Percentiles rank a stretch among this genome's conserved stretches.
Evolutionary conservation across 257 asterid genomes (phyloP).

Genomic region (Nicotiana tabacum): DNA sequence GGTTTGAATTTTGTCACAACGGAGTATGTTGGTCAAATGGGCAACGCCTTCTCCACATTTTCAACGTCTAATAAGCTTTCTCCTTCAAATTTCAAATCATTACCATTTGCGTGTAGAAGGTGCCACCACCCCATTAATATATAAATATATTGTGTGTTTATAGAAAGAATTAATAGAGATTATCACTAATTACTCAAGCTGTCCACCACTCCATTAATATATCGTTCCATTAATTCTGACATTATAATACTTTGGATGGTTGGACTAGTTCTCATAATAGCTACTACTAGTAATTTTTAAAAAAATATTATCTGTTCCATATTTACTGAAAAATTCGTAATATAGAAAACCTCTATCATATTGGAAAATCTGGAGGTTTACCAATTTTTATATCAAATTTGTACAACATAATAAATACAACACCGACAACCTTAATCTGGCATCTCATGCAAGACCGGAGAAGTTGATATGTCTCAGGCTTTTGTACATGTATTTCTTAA

Average conservation of each 20-base stretch:
- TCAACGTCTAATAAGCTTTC: neutral
- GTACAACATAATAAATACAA: neutral
- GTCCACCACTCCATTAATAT: neutral
- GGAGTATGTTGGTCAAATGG: conserved; percentile 7
- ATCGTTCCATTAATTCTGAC: neutral
- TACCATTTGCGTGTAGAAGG: conserved; percentile 17
- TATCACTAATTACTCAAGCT: neutral
- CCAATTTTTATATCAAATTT: neutral
- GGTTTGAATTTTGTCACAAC: conserved; percentile 8
- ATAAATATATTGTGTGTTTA: neutral
- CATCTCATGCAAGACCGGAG: neutral
- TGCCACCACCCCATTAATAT: neutral
- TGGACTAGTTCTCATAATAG: neutral
- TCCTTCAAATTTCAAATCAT: conserved; percentile 16
- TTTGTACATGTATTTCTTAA: neutral
- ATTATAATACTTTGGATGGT: neutral
- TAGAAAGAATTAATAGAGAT: neutral
- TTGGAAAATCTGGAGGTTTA: neutral
- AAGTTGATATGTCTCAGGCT: conserved; percentile 6
- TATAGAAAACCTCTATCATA: neutral
- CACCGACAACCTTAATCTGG: neutral
- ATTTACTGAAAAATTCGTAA: neutral
- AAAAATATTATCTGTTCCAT: neutral
- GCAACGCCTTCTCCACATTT: neutral
- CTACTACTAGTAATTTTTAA: neutral